Percentiles rank a stretch among this genome's conserved stretches.
phyloP scores from a whole-genome alignment of 2,329 filamentous ascomycete genomes.

The Talaromyces sp. region DNA sequence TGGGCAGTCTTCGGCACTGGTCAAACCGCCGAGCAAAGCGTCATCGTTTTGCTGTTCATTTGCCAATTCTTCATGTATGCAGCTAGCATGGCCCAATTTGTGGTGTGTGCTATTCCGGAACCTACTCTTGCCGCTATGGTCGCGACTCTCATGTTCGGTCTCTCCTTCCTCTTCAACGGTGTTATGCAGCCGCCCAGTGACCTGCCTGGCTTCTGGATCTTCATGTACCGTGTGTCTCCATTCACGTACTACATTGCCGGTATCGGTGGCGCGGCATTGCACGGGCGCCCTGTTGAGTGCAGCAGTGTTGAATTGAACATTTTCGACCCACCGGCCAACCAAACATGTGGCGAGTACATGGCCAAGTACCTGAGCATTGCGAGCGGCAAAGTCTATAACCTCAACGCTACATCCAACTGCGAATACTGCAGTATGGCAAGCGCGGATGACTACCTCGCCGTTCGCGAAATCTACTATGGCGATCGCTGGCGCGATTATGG shows the following conservation, averaged over 20 bases:
- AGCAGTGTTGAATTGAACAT: slow-evolving; percentile 8
- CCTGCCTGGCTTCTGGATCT: slow-evolving; percentile 75
- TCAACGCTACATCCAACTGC: slow-evolving; percentile 54
- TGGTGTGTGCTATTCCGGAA: slow-evolving; percentile 7
- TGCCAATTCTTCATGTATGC: slow-evolving; percentile 22
- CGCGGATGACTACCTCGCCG: slow-evolving; percentile 42
- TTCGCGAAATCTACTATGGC: slow-evolving; percentile 53
- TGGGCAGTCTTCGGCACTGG: slow-evolving; percentile 21
- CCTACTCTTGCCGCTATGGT: slow-evolving; percentile 6
- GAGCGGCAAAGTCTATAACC: slow-evolving; percentile 15
- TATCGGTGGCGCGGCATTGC: slow-evolving; percentile 59
- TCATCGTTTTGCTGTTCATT: slow-evolving; percentile 24
- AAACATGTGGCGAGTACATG: slow-evolving; percentile 16
- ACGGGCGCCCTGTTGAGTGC: slow-evolving; percentile 55
- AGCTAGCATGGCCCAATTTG: slow-evolving; percentile 13
- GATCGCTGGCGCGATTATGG: slow-evolving; percentile 71
- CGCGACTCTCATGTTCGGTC: slow-evolving; percentile 6
- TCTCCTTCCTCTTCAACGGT: slow-evolving; percentile 10
- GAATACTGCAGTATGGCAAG: slow-evolving; percentile 45
- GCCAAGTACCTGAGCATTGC: slow-evolving; percentile 7
- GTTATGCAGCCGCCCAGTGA: slow-evolving; percentile 11
- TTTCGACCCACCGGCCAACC: slow-evolving; percentile 12
- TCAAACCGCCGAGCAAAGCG: slow-evolving; percentile 14
- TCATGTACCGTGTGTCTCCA: slow-evolving; percentile 78
- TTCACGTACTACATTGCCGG: slow-evolving; percentile 70